A percentile compares a stretch with the other conserved stretches of the same genome.
These are phyloP conservation scores for Collybia sordida DNA, from an alignment of 768 basidiomycete species.

Conservation along the genomic window DNA sequence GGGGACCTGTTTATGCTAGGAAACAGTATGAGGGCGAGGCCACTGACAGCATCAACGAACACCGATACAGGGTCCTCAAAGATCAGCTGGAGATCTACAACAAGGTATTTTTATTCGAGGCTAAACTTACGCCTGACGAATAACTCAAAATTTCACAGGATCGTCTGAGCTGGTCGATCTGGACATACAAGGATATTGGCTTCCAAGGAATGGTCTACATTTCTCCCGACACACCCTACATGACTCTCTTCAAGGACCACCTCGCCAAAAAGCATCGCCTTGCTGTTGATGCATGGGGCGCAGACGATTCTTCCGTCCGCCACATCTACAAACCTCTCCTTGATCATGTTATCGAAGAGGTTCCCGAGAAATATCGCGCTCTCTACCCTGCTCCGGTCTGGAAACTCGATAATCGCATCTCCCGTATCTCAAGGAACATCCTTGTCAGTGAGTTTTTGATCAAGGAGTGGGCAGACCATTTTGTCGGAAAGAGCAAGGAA, in stretches of 20 bases:
- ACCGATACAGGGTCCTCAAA: constrained; percentile 62
- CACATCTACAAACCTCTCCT: constrained; percentile 65
- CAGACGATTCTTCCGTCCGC: constrained; percentile 56
- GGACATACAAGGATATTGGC: constrained; percentile 87
- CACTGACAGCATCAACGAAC: constrained; percentile 66
- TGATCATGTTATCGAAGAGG: constrained; percentile 57
- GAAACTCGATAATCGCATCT: constrained; percentile 55
- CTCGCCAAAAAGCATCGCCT: constrained; percentile 77
- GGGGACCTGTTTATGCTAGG: constrained; percentile 82
- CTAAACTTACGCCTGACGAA: constrained; percentile 64
- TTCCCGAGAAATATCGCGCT: constrained; percentile 48
- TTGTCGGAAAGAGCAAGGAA: constrained; percentile 52
- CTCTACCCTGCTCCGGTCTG: constrained; percentile 67
- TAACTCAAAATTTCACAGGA: constrained; percentile 69
- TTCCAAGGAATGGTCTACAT: constrained; percentile 85
- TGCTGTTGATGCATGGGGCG: constrained; percentile 78
- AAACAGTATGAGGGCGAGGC: constrained; percentile 54
- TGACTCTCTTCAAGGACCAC: constrained; percentile 66
- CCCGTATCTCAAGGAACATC: constrained; percentile 63
- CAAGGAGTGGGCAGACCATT: constrained; percentile 73
- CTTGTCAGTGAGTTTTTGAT: constrained; percentile 71
- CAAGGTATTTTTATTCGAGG: constrained; percentile 33
- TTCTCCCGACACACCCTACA: constrained; percentile 68
- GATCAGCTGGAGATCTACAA: constrained; percentile 77
- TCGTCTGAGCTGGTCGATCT: constrained; percentile 78